Evolutionary conservation across 2,329 filamentous ascomycete species (phyloP), one percentile per base, ranked within the genome.

Genomic region (Sarocladium kiliense): DNA sequence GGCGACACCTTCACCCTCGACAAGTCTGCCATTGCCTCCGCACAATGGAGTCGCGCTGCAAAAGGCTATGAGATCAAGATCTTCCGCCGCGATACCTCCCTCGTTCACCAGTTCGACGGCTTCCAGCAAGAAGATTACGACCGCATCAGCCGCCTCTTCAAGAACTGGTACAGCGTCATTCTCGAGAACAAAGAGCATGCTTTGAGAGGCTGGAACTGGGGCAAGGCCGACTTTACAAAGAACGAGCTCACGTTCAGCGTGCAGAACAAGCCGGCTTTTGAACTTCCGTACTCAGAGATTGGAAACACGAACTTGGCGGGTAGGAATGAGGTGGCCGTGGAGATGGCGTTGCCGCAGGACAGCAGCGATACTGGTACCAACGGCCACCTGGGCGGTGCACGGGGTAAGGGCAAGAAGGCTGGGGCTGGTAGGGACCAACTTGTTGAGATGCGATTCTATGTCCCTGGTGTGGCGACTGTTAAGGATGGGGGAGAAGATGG

Each of bases 381-480:
- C 67, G 87, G 85, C 54, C 78, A 86, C 60, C 77, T 91, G 27
- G 88, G 87, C 26, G 89, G 89, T 66, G 88, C 86, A 64, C 81
- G 78, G 63, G 85, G 79, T 56, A 87, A 89, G 64, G 92, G 93
- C 59, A 92, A 89, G 69, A 97, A 97, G 74, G 88, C 91, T 26
- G 89, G 89, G 3, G 92, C 90, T 18, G 91, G 90, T 23, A 85
- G 86, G 58, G 94, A 99, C 66, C 93, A 99, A 74, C 80, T 99
- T 47, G 92, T 97, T 18, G 94, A 99, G 76, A 97, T 99, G 90
- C 87, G 94, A 58, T 97, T 99, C 77, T 99, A 99, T 73, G 95
- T 99, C 50, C 94, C 94, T 1, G 94, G 94, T 51, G 91, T 88
- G 5, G 88, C 91, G 2, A 88, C 90, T 2, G 89, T 89, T 18